phyloP scores from a whole-genome alignment of 352 stramenopile species.

The Phytopythium montanum region DNA sequence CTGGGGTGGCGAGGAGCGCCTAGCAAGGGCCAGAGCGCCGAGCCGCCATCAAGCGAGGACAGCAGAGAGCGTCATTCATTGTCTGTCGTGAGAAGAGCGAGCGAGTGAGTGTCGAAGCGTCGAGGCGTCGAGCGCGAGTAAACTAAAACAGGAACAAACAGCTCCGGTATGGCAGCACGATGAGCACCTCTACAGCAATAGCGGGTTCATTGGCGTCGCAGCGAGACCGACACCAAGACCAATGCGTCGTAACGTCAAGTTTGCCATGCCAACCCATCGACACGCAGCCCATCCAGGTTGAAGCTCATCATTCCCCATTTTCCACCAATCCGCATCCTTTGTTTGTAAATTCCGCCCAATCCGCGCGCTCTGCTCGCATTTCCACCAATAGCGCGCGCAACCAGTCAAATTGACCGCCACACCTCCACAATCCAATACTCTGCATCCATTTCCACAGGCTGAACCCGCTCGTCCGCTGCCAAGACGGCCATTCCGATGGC shows the following conservation, averaged over 20 bases:
- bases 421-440: background rate
- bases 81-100: background rate
- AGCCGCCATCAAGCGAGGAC: background rate
- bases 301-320: background rate
- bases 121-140: background rate
- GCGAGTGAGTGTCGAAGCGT: background rate
- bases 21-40: no score
- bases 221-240: no score
- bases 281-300: no score
- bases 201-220: background rate
- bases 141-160: slow-evolving; percentile 3
- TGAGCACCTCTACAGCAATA: background rate
- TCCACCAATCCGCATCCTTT: background rate
- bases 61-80: background rate
- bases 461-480: background rate
- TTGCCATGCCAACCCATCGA: background rate
- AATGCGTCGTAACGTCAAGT: no score
- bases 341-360: background rate
- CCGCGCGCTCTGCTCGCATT: background rate
- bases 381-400: background rate
- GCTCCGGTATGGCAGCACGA: background rate
- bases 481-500: background rate
- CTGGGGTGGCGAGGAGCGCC: no score
- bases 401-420: background rate
- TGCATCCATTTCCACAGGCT: background rate